These are phyloP conservation scores for Vitis vinifera DNA, from an alignment of 164 flowering plant genomes.

Conservation along the genomic window DNA sequence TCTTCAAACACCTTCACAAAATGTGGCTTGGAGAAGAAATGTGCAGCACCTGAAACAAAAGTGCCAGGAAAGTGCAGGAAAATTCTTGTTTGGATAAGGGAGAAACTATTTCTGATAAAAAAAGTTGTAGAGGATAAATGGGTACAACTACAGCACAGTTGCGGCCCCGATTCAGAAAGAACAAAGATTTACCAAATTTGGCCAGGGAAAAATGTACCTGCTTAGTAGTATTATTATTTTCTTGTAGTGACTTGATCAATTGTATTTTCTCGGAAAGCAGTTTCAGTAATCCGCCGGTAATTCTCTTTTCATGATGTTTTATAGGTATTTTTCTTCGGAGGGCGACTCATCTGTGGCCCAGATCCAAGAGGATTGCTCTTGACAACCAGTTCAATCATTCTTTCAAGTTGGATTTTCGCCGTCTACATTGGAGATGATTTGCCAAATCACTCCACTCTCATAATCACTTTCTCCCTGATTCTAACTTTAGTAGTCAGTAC, in stretches of 20 bases:
- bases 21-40: not conserved
- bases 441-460: slow-evolving; percentile 21
- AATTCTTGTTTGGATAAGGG: not conserved
- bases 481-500: slow-evolving; percentile 37
- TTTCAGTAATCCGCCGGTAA: not conserved
- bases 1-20: not conserved
- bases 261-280: not conserved
- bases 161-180: slow-evolving; percentile 5
- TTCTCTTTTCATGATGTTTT: not conserved
- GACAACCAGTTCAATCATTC: slow-evolving; percentile 32
- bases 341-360: slow-evolving; percentile 53
- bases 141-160: not conserved
- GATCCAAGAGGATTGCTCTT: slow-evolving; percentile 51
- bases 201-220: slow-evolving; percentile 54
- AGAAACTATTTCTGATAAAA: slow-evolving; percentile 1
- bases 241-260: not conserved
- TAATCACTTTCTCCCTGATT: slow-evolving; percentile 19
- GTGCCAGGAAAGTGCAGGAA: not conserved
- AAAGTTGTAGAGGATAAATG: slow-evolving; percentile 12
- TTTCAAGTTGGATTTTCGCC: slow-evolving; percentile 49
- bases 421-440: slow-evolving; percentile 24
- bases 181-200: slow-evolving; percentile 42
- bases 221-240: not conserved
- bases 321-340: slow-evolving; percentile 46
- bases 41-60: not conserved